These are phyloP conservation scores for Tetraselmis chui DNA, from an alignment of 139 green algal genomes.

Conservation along the genomic window DNA sequence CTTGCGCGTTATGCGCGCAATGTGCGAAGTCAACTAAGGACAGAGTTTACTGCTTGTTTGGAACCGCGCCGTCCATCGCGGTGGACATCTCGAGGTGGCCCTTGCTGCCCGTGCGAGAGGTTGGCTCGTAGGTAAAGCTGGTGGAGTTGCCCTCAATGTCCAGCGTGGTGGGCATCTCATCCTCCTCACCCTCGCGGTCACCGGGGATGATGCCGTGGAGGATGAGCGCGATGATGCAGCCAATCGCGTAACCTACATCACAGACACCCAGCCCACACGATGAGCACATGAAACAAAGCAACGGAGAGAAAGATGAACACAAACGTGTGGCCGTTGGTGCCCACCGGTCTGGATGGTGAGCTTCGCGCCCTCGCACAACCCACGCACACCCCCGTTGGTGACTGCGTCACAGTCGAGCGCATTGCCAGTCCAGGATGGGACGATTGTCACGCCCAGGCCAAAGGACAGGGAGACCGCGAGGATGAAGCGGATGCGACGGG, in stretches of 20 bases:
- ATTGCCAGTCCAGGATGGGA: conserved; percentile 24
- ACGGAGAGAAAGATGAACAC: conserved; percentile 1
- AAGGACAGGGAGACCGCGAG: conserved; percentile 31
- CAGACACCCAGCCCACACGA: conserved; percentile 7
- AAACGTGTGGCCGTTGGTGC: not conserved
- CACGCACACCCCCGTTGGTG: conserved; percentile 6
- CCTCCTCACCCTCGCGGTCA: not conserved
- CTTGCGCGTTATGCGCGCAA: too few relatives aligned
- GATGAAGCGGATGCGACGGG: conserved; percentile 54
- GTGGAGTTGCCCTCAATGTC: not conserved
- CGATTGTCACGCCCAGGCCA: conserved; percentile 38
- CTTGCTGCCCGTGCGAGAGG: too few relatives aligned
- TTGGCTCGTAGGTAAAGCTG: not conserved
- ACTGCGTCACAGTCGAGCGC: conserved; percentile 30
- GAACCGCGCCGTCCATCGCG: too few relatives aligned
- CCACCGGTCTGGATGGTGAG: conserved; percentile 18
- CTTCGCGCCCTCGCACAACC: conserved; percentile 26
- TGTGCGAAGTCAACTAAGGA: too few relatives aligned
- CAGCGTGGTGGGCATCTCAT: not conserved
- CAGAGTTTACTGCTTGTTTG: too few relatives aligned
- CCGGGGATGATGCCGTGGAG: conserved; percentile 15
- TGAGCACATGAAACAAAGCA: not conserved
- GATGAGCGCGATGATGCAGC: conserved; percentile 8
- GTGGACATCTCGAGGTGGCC: too few relatives aligned
- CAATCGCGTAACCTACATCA: conserved; percentile 13